These are phyloP conservation scores for Paramecium octaurelia DNA, from an alignment of 73 alveolate genomes.

Conservation along the genomic window DNA sequence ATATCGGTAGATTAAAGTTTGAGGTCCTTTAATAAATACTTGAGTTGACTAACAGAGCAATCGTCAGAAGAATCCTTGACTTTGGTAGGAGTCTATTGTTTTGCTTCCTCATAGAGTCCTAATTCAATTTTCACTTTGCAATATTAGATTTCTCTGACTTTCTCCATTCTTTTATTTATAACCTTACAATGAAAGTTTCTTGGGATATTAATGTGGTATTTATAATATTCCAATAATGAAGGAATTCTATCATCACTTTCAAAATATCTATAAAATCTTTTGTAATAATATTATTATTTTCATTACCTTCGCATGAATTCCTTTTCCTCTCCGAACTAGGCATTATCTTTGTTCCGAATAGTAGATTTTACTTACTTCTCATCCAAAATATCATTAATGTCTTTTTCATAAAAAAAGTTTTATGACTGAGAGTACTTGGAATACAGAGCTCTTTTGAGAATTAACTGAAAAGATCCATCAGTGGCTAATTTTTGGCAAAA, in stretches of 20 bases:
- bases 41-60: neutral
- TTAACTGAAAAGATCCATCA: constrained; percentile 2
- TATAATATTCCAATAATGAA: constrained; percentile 30
- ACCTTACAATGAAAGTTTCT: neutral
- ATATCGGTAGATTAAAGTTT: neutral
- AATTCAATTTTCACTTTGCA: neutral
- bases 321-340: neutral
- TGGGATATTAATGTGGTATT: constrained; percentile 35
- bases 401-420: constrained; percentile 18
- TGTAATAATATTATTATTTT: neutral
- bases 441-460: neutral
- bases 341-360: neutral
- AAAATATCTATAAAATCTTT: neutral
- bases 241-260: constrained; percentile 1
- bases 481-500: neutral
- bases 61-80: constrained; percentile 2
- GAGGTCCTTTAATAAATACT: neutral
- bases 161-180: neutral
- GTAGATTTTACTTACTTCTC: neutral
- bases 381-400: constrained; percentile 15
- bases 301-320: constrained; percentile 14
- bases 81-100: neutral
- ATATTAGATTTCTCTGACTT: neutral
- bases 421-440: constrained; percentile 23
- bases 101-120: constrained; percentile 22